A percentile compares a stretch with the other conserved stretches of the same genome.
Evolutionary conservation across 1,139 yeast genomes (phyloP).

Genomic region (Suhomyces wounanorum): DNA sequence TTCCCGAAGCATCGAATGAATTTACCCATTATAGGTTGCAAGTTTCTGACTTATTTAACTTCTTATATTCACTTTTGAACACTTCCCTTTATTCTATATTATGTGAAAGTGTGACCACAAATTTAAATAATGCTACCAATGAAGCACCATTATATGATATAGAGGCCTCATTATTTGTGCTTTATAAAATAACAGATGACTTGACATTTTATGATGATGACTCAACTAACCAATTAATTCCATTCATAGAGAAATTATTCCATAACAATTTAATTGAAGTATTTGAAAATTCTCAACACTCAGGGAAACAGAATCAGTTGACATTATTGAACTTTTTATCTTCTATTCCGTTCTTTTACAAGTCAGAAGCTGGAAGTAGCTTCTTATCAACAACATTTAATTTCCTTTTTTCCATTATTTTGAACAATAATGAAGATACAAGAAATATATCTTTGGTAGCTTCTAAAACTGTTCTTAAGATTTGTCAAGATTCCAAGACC

Average conservation of each 20-base stretch:
- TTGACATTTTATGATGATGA: constrained; percentile 47
- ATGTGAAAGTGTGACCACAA: constrained; percentile 10
- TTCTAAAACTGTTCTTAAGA: constrained; percentile 59
- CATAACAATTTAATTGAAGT: constrained; percentile 26
- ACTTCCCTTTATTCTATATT: constrained; percentile 43
- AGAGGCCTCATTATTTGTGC: constrained; percentile 33
- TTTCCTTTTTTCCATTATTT: constrained; percentile 40
- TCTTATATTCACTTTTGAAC: constrained; percentile 66
- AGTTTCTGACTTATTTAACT: constrained; percentile 74
- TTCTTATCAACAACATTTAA: constrained; percentile 54
- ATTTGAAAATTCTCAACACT: constrained; percentile 18
- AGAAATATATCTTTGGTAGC: constrained; percentile 40
- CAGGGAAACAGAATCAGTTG: constrained; percentile 13
- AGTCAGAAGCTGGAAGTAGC: constrained; percentile 33
- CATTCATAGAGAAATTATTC: constrained; percentile 31
- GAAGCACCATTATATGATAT: constrained; percentile 58
- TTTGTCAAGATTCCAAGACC: constrained; percentile 62
- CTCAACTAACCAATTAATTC: constrained; percentile 25
- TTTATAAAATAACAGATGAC: constrained; percentile 52
- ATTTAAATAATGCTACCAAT: neutral
- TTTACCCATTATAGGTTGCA: constrained; percentile 70
- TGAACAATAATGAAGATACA: constrained; percentile 19
- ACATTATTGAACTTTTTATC: constrained; percentile 57
- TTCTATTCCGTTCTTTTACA: constrained; percentile 56
- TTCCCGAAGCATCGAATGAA: constrained; percentile 37